Evolutionary conservation across 2,329 filamentous ascomycete genomes (phyloP), one percentile per base, ranked within the genome.

Genomic region (Talaromyces sp.): DNA sequence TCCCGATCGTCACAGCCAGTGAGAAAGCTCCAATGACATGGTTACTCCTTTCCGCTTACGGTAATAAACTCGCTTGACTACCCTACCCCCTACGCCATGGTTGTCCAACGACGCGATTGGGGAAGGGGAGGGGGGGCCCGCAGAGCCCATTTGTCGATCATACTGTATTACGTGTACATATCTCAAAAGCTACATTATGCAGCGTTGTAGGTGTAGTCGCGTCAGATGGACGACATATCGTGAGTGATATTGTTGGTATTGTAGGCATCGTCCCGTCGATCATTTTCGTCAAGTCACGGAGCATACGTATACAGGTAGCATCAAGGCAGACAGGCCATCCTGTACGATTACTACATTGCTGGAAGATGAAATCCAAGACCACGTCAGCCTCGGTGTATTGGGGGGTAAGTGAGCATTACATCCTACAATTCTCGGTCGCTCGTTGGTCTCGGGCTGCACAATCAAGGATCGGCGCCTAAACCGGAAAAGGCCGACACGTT

Each of bases 111-210:
- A 31, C 46, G 46, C 46, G 46, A 50, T n/a, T n/a, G n/a, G n/a
- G n/a, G n/a, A n/a, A n/a, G n/a, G n/a, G n/a, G n/a, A n/a, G n/a
- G n/a, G n/a, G 25, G 25, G 14, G 46, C 23, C 21, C 23, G 23
- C 46, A 50, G 21, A 48, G 46, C 46, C 25, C 46, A 50, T 50
- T 50, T 28, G 46, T 50, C 46, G 46, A 50, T 50, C 46, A 50
- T 50, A 50, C 46, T 31, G 46, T 50, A 50, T 50, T 50, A 50
- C 46, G 23, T 50, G 46, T 28, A 50, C 46, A 16, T 28, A 50
- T 50, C 46, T 21, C 46, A 50, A n/a, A n/a, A n/a, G n/a, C n/a
- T 50, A 50, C 23, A 14, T 46, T 46, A 25, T 25, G 21, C 18
- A 16, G 42, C 25, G 39, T 5, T 48, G 14, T 48, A 28, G n/a